A percentile compares a stretch with the other conserved stretches of the same genome.
These are phyloP conservation scores for Salix exigua DNA, from an alignment of 345 rosid species.

Conservation along the genomic window DNA sequence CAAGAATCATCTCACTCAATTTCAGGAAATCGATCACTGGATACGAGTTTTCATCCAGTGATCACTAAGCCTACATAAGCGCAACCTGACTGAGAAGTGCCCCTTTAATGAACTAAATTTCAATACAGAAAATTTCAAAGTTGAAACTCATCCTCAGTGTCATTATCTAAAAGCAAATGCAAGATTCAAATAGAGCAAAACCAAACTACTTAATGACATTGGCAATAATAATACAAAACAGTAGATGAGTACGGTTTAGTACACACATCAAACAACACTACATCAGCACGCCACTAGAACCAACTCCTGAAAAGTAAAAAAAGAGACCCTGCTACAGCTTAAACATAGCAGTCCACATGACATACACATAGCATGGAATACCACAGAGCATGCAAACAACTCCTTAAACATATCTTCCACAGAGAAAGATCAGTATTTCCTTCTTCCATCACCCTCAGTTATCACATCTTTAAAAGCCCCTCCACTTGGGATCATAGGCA, in stretches of 20 bases:
- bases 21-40: neutral
- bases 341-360: neutral
- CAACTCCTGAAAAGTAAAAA: neutral
- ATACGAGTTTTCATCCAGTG: neutral
- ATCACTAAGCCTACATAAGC: neutral
- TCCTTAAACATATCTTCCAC: neutral
- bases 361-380: neutral
- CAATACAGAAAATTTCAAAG: neutral
- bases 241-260: neutral
- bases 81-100: neutral
- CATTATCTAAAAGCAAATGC: slow-evolving; percentile 2
- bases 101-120: neutral
- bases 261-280: neutral
- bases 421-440: slow-evolving; percentile 13
- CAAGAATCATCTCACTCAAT: neutral
- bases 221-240: neutral
- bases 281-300: neutral
- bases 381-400: neutral
- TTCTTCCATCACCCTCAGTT: slow-evolving; percentile 90
- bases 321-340: neutral
- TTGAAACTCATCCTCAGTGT: neutral
- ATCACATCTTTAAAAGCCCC: slow-evolving; percentile 86
- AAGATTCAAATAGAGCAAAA: neutral
- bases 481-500: slow-evolving; percentile 97
- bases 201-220: neutral